phyloP scores from a whole-genome alignment of 2,329 filamentous ascomycete species.

The Cladosporium velox region DNA sequence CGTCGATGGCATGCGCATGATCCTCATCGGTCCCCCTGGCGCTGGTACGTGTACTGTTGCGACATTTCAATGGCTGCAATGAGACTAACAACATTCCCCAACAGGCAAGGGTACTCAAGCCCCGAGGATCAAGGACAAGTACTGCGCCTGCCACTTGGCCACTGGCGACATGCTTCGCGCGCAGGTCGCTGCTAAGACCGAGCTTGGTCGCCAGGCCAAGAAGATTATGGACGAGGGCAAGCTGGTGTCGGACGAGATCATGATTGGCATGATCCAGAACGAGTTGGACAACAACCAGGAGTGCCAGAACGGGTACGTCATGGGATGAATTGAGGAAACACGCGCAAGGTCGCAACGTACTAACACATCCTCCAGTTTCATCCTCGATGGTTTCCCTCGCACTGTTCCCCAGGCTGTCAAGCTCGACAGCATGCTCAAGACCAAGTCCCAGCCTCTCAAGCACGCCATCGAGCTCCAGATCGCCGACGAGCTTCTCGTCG shows the following conservation, averaged over 20 bases:
- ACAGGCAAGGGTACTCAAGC: slow-evolving; percentile 98
- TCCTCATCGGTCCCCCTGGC: slow-evolving; percentile 94
- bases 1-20: slow-evolving; percentile 77
- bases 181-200: slow-evolving; percentile 96
- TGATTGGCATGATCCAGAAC: slow-evolving; percentile 99
- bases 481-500: slow-evolving; percentile 88
- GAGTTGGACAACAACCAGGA: slow-evolving; percentile 92
- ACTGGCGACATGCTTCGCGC: slow-evolving; percentile 99
- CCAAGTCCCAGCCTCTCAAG: slow-evolving; percentile 80
- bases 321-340: not conserved
- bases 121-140: slow-evolving; percentile 97
- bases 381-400: slow-evolving; percentile 96
- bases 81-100: slow-evolving; percentile 2
- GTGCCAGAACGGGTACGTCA: slow-evolving; percentile 87
- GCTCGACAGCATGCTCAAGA: slow-evolving; percentile 85
- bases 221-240: slow-evolving; percentile 99
- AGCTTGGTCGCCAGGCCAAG: slow-evolving; percentile 93
- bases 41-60: slow-evolving; percentile 68
- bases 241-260: slow-evolving; percentile 97
- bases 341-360: not conserved
- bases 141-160: slow-evolving; percentile 93
- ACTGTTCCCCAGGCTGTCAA: slow-evolving; percentile 94
- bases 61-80: slow-evolving; percentile 15
- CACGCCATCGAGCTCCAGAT: slow-evolving; percentile 97
- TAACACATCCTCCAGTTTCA: slow-evolving; percentile 66